Conservation (phyloP, 169 alveolate genomes). For the Eimeria falciformis region DNA sequence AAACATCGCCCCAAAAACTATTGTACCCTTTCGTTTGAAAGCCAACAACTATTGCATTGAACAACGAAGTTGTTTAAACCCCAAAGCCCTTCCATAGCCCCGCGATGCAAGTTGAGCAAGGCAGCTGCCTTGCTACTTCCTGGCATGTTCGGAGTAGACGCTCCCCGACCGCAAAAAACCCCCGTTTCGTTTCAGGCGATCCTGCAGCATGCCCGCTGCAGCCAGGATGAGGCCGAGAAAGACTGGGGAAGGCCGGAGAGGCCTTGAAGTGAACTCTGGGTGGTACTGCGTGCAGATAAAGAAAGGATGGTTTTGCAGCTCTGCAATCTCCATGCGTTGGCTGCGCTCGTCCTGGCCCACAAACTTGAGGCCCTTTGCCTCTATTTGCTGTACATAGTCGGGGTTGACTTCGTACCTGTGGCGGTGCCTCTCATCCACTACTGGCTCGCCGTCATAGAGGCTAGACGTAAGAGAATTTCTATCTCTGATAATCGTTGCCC, state of each 20-base stretch:
- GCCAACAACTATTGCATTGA: too few species aligned
- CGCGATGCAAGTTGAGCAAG: not conserved
- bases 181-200: constrained; percentile 54
- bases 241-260: constrained; percentile 73
- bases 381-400: constrained; percentile 75
- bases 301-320: constrained; percentile 91
- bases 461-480: constrained; percentile 91
- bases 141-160: not conserved
- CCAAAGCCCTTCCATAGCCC: too few species aligned
- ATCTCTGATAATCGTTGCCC: constrained; percentile 89
- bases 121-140: not conserved
- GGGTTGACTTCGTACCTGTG: constrained; percentile 90
- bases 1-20: too few species aligned
- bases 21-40: too few species aligned
- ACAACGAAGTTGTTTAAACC: too few species aligned
- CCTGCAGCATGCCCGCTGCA: constrained; percentile 75
- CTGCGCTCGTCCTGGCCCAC: constrained; percentile 93
- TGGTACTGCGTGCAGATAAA: constrained; percentile 96
- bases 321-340: constrained; percentile 90
- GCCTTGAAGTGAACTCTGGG: constrained; percentile 94
- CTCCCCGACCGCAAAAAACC: constrained; percentile 51
- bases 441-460: constrained; percentile 88
- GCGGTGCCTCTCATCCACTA: constrained; percentile 95
- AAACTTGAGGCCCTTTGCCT: constrained; percentile 92
- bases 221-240: constrained; percentile 82